Evolutionary conservation across 306 rosid species (phyloP), one percentile per base, ranked within the genome.

Genomic region (Cicer yamashitae): DNA sequence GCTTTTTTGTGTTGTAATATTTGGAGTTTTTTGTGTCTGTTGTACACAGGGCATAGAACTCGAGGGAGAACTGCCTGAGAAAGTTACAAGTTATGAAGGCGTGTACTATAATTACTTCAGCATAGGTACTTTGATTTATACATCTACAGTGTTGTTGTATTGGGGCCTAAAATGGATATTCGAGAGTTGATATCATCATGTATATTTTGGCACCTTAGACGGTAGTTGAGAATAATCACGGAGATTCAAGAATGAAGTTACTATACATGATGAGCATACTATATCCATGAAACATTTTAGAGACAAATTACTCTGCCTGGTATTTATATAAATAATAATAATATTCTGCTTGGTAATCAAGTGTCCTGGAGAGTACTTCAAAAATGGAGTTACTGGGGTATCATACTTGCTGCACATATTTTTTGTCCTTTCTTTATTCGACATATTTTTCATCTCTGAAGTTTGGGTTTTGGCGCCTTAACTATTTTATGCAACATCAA

Each of bases 61-160:
- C 18, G 88, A 87, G 81, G 96, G 94, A 79, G 84, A 67, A 47
- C 71, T 88, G 71, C 85, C 98, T 57, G 92, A 96, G 84, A 89
- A 89, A 87, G 66, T 76, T 71, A 59, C 67, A 40, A 85, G 88
- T 84, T 84, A 90, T 8, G 90, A 90, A 79, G 99, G 99, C 82
- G 97, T 92, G 71, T 89, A 90, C 89, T 96, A 96, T 80, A 96
- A 92, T 82, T 96, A 96, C 87, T 92, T 88, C 81, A 96, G 99
- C 81, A 85, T 96, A 84, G 99, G 99, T 96, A 90, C 75, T 76
- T 72, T 67, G 39, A 61, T 38, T 53, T 72, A 46, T 65, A 72
- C 41, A 57, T 71, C 44, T 10, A 2, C 63, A 76, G 67, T 69
- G 15, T 65, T 30, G 34, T 30, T 56, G 66, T 20, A 7, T 65